A percentile compares a stretch with the other conserved stretches of the same genome.
Evolutionary conservation across 164 flowering plant genomes (phyloP).

Genomic region (Tetracentron sinense): DNA sequence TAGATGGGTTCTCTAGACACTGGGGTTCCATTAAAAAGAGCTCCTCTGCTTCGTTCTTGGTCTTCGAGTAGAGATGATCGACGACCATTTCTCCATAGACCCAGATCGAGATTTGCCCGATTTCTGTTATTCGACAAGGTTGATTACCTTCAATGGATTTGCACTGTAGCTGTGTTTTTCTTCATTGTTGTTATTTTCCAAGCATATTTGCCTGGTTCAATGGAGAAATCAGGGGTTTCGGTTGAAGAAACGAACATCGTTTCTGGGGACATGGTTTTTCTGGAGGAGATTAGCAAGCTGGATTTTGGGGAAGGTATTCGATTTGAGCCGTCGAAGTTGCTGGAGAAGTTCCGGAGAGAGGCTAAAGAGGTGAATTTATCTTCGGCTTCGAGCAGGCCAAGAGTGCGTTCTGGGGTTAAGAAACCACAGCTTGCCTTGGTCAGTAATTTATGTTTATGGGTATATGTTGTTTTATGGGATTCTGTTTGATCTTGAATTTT

Average conservation of each 20-base stretch:
- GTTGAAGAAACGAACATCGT: constrained; percentile 7
- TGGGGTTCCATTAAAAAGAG: constrained; percentile 53
- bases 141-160: constrained; percentile 76
- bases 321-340: constrained; percentile 51
- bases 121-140: constrained; percentile 64
- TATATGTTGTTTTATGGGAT: too few species aligned
- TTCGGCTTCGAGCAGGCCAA: constrained; percentile 28
- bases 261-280: constrained; percentile 28
- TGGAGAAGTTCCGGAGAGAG: constrained; percentile 55
- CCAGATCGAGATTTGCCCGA: constrained; percentile 75
- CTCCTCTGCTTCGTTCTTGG: constrained; percentile 39
- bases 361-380: constrained; percentile 27
- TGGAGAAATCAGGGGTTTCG: constrained; percentile 41
- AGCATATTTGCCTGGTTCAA: constrained; percentile 66
- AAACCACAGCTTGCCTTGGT: constrained; percentile 94
- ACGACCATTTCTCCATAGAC: constrained; percentile 41
- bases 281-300: constrained; percentile 47
- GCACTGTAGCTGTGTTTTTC: constrained; percentile 59
- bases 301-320: constrained; percentile 74
- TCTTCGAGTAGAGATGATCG: constrained; percentile 36
- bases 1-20: constrained; percentile 84
- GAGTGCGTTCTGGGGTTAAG: constrained; percentile 48
- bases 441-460: constrained; percentile 23
- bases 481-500: too few species aligned
- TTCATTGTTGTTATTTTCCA: constrained; percentile 60